Evolutionary conservation across 2,329 filamentous ascomycete genomes (phyloP).

Genomic region (Drechslera avenae): DNA sequence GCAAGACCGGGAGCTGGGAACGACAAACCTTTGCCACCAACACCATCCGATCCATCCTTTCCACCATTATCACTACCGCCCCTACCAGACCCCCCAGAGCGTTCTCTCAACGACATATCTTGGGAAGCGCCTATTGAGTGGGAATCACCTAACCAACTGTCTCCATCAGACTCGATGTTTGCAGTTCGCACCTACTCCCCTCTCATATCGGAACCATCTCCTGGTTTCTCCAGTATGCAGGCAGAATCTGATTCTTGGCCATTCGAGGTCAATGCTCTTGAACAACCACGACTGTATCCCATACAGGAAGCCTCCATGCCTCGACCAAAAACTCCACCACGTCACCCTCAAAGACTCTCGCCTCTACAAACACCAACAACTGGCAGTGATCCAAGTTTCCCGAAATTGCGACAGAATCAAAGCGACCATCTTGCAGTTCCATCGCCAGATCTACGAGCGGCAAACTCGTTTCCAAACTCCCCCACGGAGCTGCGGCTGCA

Average conservation of each 20-base stretch:
- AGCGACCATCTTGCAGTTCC: no score
- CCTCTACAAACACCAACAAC: conserved; percentile 1
- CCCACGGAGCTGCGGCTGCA: background rate
- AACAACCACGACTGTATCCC: conserved; percentile 22
- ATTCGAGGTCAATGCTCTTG: conserved; percentile 5
- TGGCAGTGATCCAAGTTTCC: background rate
- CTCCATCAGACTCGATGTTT: conserved; percentile 4
- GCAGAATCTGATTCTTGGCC: conserved; percentile 19
- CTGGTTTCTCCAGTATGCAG: conserved; percentile 20
- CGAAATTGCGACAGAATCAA: background rate
- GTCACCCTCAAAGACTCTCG: conserved; percentile 28
- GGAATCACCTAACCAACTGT: conserved; percentile 15
- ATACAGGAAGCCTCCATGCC: conserved; percentile 23
- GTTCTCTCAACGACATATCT: conserved; percentile 16
- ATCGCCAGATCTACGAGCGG: background rate
- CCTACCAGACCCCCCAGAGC: conserved; percentile 2
- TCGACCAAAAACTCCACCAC: conserved; percentile 20
- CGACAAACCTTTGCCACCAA: conserved; percentile 27
- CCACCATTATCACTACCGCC: conserved; percentile 2
- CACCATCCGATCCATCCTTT: conserved; percentile 4
- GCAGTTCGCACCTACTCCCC: conserved; percentile 29
- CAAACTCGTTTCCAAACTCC: background rate
- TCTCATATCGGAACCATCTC: conserved; percentile 40
- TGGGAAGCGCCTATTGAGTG: conserved; percentile 40
- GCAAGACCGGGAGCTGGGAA: conserved; percentile 18